Evolutionary conservation across 192 early-diverging fungal genomes (phyloP), one percentile per base, ranked within the genome.

Genomic region (Lobosporangium transversale): DNA sequence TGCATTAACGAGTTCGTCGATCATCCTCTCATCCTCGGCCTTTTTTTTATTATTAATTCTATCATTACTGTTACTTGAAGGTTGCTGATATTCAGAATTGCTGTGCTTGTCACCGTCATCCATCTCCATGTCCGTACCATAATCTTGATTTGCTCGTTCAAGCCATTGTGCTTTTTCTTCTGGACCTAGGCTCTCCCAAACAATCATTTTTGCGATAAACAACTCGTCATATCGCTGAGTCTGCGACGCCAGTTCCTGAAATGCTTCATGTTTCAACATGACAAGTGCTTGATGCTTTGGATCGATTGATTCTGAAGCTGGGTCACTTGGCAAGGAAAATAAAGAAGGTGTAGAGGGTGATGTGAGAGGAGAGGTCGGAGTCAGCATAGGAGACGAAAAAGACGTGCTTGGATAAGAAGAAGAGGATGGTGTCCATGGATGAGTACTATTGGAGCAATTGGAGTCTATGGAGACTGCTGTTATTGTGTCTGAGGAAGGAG

Each of bases 121-220:
- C 37, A 14, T 14, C 14, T 40, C 14, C 37, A 40, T 40, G 47
- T n/a, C 47, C 7, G 21, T n/a, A n/a, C 21, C 29, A 8, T 18
- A 6, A 3, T 18, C 51, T 29, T 6, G 8, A 48, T 50, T 43
- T 6, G 45, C 53, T 17, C 59, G 48, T 20, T 71, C 69, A 1
- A 71, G 54, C 69, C 70, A 74, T 42, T 63, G 70, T 7, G 70
- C 54, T 42, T 65, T 64, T 30, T 74, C 70, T 26, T 74, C 70
- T 6, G 35, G 12, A 5, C 53, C 27, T 15, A 74, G 62, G 9
- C 55, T 48, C 43, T 74, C 70, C 70, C 70, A 74, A 26, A 62
- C 45, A 2, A 74, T 74, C 70, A 74, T 74, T 33, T 74, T 74
- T n/a, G 70, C 70, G 12, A 74, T 65, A 49, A 74, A 74, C 15